phyloP scores from a whole-genome alignment of 441 rosid species.

The Arabidopsis hybrid region DNA sequence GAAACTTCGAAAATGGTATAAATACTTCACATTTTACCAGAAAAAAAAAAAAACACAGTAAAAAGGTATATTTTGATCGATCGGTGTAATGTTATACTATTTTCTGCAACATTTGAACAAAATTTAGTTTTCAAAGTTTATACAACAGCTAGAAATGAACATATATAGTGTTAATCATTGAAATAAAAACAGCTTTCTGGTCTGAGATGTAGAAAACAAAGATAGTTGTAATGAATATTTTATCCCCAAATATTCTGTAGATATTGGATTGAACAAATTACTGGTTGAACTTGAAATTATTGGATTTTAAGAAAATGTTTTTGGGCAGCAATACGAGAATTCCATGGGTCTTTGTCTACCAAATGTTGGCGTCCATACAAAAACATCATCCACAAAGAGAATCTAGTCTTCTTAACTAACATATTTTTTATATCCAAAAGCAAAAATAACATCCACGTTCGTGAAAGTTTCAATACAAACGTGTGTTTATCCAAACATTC shows the following conservation, averaged over 20 bases:
- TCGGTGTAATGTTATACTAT: neutral
- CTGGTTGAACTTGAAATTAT: neutral
- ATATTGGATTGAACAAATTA: constrained; percentile 5
- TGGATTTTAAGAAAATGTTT: neutral
- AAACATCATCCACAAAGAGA: constrained; percentile 18
- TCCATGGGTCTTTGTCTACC: constrained; percentile 28
- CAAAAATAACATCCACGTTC: neutral
- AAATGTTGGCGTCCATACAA: constrained; percentile 14
- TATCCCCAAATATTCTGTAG: neutral
- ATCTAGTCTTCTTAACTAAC: constrained; percentile 18
- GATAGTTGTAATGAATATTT: neutral
- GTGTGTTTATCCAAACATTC: constrained; percentile 21
- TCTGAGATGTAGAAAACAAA: constrained; percentile 23
- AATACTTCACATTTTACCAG: too few relatives aligned
- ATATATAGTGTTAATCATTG: neutral
- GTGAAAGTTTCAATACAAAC: constrained; percentile 20
- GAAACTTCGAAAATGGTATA: too few relatives aligned
- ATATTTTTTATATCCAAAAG: neutral
- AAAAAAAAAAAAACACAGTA: neutral
- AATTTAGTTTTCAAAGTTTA: neutral
- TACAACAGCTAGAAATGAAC: constrained; percentile 14
- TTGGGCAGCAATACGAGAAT: constrained; percentile 6
- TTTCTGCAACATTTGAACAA: neutral
- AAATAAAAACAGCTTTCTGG: constrained; percentile 14
- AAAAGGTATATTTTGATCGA: too few relatives aligned